A percentile compares a stretch with the other conserved stretches of the same genome.
phyloP scores from a whole-genome alignment of 2,329 filamentous ascomycete species.

The Fusarium anthophilum region DNA sequence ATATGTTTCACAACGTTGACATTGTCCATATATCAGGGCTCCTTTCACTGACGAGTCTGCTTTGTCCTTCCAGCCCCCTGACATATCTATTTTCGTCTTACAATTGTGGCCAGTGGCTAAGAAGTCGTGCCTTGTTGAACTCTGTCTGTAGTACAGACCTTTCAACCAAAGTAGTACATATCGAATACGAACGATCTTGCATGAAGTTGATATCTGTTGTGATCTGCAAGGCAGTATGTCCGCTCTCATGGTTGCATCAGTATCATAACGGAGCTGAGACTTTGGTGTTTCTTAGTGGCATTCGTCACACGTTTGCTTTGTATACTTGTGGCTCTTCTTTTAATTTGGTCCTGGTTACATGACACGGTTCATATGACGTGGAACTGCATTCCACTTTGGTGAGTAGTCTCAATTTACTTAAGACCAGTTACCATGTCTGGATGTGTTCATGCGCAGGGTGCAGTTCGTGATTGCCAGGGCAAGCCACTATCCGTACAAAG shows the following conservation, averaged over 20 bases:
- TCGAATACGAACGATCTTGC: slow-evolving; percentile 8
- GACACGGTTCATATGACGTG: neutral
- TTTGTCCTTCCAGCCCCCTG: neutral
- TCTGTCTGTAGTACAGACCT: neutral
- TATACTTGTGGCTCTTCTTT: neutral
- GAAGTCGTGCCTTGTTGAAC: neutral
- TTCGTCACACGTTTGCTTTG: neutral
- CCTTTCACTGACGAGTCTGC: neutral
- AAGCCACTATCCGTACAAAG: neutral
- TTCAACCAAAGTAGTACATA: neutral
- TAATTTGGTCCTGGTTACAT: neutral
- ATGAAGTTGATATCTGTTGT: neutral
- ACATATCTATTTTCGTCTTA: neutral
- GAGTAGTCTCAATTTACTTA: neutral
- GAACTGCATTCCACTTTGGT: neutral
- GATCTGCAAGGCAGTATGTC: neutral
- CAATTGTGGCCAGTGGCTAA: neutral
- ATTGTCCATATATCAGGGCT: neutral
- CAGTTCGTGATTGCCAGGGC: neutral
- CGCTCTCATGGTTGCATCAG: neutral
- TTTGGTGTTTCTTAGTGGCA: neutral
- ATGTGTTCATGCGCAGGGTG: neutral
- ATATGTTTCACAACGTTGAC: slow-evolving; percentile 1
- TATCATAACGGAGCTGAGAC: neutral
- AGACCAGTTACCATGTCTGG: neutral